Evolutionary conservation across 257 asterid genomes (phyloP).

Genomic region (Henckelia pumila): DNA sequence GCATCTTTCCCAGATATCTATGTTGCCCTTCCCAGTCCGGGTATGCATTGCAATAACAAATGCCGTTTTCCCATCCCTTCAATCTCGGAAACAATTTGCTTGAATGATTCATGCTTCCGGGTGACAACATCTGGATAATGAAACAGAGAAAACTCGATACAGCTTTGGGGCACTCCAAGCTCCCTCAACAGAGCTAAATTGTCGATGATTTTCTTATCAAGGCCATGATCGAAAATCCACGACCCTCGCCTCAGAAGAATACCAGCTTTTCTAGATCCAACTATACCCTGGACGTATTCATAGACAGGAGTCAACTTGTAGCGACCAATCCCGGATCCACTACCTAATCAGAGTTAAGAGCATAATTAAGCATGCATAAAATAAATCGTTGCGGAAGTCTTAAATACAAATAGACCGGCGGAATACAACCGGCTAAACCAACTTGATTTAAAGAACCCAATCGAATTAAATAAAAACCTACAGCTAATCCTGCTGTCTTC

Average conservation of each 20-base stretch:
- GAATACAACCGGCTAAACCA: no score
- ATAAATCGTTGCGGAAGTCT: no score
- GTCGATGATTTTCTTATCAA: slow-evolving; percentile 6
- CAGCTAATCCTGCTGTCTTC: no score
- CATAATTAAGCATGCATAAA: no score
- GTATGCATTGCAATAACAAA: slow-evolving; percentile 24
- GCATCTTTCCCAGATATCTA: slow-evolving; percentile 15
- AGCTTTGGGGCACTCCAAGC: slow-evolving; percentile 20
- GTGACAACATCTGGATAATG: not conserved
- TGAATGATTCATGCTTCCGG: not conserved
- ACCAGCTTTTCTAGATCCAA: slow-evolving; percentile 20
- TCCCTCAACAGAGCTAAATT: slow-evolving; percentile 30
- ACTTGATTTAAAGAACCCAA: no score
- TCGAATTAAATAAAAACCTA: no score
- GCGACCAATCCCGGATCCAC: no score
- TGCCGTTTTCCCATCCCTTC: not conserved
- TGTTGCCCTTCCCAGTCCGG: slow-evolving; percentile 9
- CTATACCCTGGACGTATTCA: slow-evolving; percentile 19
- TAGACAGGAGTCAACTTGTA: slow-evolving; percentile 24
- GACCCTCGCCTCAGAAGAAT: slow-evolving; percentile 20
- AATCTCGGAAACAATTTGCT: not conserved
- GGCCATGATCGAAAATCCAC: slow-evolving; percentile 10
- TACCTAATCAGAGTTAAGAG: no score
- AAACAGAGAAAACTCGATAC: not conserved
- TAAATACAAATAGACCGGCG: no score